Conservation (phyloP, 805 yeast species). For the Torulaspora maleeae region DNA sequence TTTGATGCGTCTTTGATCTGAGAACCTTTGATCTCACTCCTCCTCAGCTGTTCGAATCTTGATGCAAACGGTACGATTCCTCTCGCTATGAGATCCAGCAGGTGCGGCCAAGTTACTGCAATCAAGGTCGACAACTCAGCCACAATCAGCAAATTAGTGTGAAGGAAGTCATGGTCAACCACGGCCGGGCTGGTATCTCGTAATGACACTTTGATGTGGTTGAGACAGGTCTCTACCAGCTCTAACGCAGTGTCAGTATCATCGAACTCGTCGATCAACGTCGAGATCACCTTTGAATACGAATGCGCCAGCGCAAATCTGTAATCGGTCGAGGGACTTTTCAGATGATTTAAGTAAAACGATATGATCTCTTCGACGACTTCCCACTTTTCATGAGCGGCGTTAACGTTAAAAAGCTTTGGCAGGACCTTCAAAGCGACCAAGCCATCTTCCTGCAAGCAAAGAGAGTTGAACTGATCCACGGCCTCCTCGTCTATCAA, state of each 20-base stretch:
- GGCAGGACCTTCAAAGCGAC: constrained; percentile 22
- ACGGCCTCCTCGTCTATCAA: constrained; percentile 6
- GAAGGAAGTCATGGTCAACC: constrained; percentile 33
- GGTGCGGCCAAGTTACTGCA: constrained; percentile 9
- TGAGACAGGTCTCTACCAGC: constrained; percentile 30
- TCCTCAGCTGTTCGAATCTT: constrained; percentile 53
- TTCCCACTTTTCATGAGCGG: constrained; percentile 33
- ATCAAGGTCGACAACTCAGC: constrained; percentile 33
- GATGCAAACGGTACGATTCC: constrained; percentile 43
- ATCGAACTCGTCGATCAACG: constrained; percentile 32
- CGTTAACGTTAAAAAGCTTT: constrained; percentile 24
- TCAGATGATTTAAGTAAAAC: constrained; percentile 42
- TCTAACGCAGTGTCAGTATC: constrained; percentile 20
- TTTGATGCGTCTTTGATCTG: constrained; percentile 82
- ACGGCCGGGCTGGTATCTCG: constrained; percentile 13
- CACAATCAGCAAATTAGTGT: constrained; percentile 34
- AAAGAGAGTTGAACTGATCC: constrained; percentile 3
- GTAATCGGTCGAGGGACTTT: constrained; percentile 49
- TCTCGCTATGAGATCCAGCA: constrained; percentile 10
- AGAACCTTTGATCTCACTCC: constrained; percentile 52
- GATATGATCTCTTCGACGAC: constrained; percentile 47
- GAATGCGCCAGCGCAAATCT: constrained; percentile 67
- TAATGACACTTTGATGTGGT: constrained; percentile 18
- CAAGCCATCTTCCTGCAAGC: constrained; percentile 10
- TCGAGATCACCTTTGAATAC: constrained; percentile 43